Conservation (phyloP, 1,284 basidiomycete genomes). For the Coriolopsis trogii region DNA sequence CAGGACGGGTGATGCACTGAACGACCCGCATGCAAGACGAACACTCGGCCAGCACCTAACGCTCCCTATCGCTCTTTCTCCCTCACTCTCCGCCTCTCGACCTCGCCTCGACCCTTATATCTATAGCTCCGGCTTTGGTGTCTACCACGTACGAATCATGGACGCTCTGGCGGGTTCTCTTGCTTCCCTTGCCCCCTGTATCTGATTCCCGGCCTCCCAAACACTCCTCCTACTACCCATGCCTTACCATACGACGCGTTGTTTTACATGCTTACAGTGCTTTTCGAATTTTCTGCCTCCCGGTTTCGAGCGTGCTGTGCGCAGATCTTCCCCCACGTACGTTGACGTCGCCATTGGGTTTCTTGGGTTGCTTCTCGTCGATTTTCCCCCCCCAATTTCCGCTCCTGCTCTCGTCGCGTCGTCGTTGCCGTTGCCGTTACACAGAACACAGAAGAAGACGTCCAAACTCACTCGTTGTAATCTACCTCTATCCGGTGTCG, state of each 20-base stretch:
- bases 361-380: too few relatives aligned
- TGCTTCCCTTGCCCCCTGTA: slow-evolving; percentile 17
- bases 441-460: too few relatives aligned
- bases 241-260: slow-evolving; percentile 7
- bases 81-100: background rate
- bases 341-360: background rate
- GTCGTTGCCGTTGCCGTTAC: background rate
- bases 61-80: background rate
- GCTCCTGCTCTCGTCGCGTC: background rate
- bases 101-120: slow-evolving; percentile 14
- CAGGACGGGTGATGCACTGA: background rate
- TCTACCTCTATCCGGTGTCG: background rate
- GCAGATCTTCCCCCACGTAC: background rate
- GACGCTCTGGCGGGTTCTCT: slow-evolving; percentile 24
- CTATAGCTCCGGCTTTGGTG: slow-evolving; percentile 17
- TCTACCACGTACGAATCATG: slow-evolving; percentile 16
- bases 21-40: slow-evolving; percentile 5
- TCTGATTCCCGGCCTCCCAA: slow-evolving; percentile 10
- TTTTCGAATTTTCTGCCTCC: background rate
- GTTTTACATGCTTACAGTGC: slow-evolving; percentile 12
- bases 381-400: too few relatives aligned
- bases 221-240: background rate
- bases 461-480: slow-evolving; percentile 9
- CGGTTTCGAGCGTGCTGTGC: slow-evolving; percentile 9
- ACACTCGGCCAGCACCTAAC: slow-evolving; percentile 1